phyloP scores from a whole-genome alignment of 768 basidiomycete species.

The Termitomyces titanicus region DNA sequence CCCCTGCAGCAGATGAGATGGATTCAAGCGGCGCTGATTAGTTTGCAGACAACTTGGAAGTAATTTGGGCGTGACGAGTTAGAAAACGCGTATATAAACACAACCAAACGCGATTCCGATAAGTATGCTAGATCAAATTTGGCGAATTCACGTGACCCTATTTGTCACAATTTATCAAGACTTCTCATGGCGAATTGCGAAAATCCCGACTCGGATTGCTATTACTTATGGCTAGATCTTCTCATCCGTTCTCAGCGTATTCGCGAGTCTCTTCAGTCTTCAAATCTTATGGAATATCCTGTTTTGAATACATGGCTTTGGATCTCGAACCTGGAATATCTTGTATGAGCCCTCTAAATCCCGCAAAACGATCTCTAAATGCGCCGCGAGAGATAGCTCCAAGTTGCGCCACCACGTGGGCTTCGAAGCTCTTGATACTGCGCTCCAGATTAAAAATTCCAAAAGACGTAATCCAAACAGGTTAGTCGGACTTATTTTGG shows the following conservation, averaged over 20 bases:
- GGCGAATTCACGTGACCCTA: not conserved
- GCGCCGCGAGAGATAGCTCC: not conserved
- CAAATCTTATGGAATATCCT: no score
- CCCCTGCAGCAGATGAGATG: not conserved
- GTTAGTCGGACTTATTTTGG: not conserved
- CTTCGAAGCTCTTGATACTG: not conserved
- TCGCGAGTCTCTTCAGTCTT: no score
- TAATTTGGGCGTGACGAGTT: no score
- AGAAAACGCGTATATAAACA: constrained; percentile 12
- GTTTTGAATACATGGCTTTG: not conserved
- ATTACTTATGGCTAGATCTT: no score
- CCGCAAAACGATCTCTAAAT: no score
- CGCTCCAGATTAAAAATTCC: not conserved
- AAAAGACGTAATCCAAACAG: not conserved
- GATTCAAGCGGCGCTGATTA: not conserved
- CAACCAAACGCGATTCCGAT: constrained; percentile 5
- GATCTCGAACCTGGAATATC: not conserved
- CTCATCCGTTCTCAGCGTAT: no score
- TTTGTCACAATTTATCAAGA: no score
- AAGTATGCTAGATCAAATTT: no score
- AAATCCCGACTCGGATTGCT: no score
- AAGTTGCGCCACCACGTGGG: constrained; percentile 1
- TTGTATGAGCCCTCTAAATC: no score
- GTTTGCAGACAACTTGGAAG: not conserved
- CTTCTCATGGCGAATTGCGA: no score